Percentiles rank a stretch among this genome's conserved stretches.
Conservation (phyloP, 345 rosid species). For the Eucalyptus pumila region DNA sequence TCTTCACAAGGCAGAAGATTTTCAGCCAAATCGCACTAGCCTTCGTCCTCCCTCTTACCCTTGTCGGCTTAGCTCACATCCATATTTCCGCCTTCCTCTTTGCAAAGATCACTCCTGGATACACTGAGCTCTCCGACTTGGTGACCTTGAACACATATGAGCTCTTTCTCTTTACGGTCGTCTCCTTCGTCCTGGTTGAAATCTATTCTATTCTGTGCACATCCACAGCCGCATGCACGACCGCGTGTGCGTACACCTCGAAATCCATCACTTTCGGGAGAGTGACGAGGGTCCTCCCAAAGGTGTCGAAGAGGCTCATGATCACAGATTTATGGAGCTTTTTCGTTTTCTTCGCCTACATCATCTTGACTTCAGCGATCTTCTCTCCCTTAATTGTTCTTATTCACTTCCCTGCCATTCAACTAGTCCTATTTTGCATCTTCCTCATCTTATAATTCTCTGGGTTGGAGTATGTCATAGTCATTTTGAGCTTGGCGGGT, state of each 20-base stretch:
- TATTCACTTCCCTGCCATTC: not conserved
- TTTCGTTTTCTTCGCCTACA: slow-evolving; percentile 1
- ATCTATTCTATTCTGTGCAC: slow-evolving; percentile 34
- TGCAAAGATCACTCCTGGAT: not conserved
- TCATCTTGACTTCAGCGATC: not conserved
- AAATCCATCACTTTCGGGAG: slow-evolving; percentile 11
- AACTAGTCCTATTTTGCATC: not conserved
- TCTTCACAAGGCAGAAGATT: slow-evolving; percentile 26
- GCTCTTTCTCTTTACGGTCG: slow-evolving; percentile 14
- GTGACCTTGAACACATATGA: slow-evolving; percentile 8
- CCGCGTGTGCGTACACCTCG: slow-evolving; percentile 26
- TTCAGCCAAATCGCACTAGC: slow-evolving; percentile 32
- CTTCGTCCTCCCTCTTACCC: slow-evolving; percentile 34
- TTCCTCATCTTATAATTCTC: not conserved
- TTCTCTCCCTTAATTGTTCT: not conserved
- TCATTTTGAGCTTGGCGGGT: slow-evolving; percentile 30
- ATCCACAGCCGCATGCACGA: slow-evolving; percentile 25
- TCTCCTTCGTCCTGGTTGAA: slow-evolving; percentile 17
- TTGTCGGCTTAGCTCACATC: slow-evolving; percentile 22
- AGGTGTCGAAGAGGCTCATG: slow-evolving; percentile 37
- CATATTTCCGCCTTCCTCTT: slow-evolving; percentile 16
- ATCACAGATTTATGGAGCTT: slow-evolving; percentile 19
- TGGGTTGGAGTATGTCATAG: slow-evolving; percentile 19
- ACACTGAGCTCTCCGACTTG: not conserved
- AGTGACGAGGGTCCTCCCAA: slow-evolving; percentile 29